Evolutionary conservation across 176 grass and related monocot genomes (phyloP).

Genomic region (Carex cristatella): DNA sequence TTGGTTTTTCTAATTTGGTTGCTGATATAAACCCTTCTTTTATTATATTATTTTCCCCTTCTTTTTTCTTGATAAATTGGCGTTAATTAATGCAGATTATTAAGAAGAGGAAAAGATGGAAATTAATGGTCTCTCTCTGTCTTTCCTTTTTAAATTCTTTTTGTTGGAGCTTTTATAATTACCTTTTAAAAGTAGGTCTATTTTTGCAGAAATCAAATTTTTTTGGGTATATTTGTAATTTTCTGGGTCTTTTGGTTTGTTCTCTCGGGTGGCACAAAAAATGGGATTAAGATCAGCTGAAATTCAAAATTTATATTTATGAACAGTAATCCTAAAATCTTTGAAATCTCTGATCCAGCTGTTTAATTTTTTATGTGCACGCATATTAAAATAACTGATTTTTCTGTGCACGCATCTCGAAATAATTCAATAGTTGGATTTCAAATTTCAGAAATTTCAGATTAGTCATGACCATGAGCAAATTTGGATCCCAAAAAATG

Average conservation of each 20-base stretch:
- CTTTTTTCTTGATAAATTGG: neutral
- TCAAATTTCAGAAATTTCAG: too few relatives aligned
- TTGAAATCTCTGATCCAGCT: too few relatives aligned
- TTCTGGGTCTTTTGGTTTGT: neutral
- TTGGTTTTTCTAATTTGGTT: constrained; percentile 3
- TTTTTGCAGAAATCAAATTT: neutral
- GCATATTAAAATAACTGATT: too few relatives aligned
- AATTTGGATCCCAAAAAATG: neutral
- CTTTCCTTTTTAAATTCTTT: constrained; percentile 2
- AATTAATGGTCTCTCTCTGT: constrained; percentile 14
- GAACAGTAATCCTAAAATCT: too few relatives aligned
- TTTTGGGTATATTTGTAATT: neutral
- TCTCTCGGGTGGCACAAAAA: neutral
- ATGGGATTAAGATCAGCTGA: too few relatives aligned
- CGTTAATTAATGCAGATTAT: neutral
- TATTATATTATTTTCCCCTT: neutral
- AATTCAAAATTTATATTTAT: too few relatives aligned
- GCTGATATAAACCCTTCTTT: constrained; percentile 5
- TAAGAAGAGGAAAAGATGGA: constrained; percentile 5
- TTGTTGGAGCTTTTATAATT: constrained; percentile 6
- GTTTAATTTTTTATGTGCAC: too few relatives aligned
- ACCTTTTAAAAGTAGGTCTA: neutral
- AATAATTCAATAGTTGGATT: too few relatives aligned
- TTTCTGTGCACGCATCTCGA: too few relatives aligned
- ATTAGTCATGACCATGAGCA: too few relatives aligned